Conservation (phyloP, 2,329 filamentous ascomycete species). For the Meredithiella fracta region DNA sequence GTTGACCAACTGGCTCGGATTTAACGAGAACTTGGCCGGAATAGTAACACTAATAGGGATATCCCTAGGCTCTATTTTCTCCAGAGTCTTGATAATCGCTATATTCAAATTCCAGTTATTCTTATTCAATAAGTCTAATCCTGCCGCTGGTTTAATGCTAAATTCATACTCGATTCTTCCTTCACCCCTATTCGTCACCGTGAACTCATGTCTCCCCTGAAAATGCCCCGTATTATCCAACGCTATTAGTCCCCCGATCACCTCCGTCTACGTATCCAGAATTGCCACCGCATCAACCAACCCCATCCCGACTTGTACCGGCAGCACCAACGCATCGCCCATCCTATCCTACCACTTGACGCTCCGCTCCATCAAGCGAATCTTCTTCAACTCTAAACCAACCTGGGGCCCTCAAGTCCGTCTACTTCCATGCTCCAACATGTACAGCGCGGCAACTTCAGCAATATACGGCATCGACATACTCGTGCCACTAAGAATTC, state of each 20-base stretch:
- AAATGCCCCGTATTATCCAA: slow-evolving; percentile 30
- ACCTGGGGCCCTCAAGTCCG: slow-evolving; percentile 20
- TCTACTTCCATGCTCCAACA: slow-evolving; percentile 27
- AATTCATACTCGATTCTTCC: slow-evolving; percentile 24
- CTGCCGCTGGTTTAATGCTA: slow-evolving; percentile 21
- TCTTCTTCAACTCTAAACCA: slow-evolving; percentile 19
- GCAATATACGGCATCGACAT: slow-evolving; percentile 40
- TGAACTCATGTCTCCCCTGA: slow-evolving; percentile 19
- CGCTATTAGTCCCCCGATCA: slow-evolving; percentile 24
- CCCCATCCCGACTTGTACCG: slow-evolving; percentile 33
- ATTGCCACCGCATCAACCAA: slow-evolving; percentile 27
- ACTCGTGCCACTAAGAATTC: slow-evolving; percentile 32
- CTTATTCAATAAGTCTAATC: slow-evolving; percentile 7
- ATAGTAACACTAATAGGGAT: background rate
- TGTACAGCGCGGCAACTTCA: slow-evolving; percentile 29
- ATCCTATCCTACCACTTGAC: slow-evolving; percentile 28
- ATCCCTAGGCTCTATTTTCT: slow-evolving; percentile 4
- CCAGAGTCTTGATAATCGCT: slow-evolving; percentile 10
- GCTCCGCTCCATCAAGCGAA: slow-evolving; percentile 26
- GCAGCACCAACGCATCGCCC: slow-evolving; percentile 30
- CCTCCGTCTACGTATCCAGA: slow-evolving; percentile 23
- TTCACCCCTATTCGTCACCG: slow-evolving; percentile 25
- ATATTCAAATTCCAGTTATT: slow-evolving; percentile 4
- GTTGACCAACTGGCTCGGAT: slow-evolving; percentile 1
- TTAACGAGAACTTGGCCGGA: background rate